Base-by-base conservation (phyloP, 371 early-diverging fungal species). In the Lichtheimia hyalospora region DNA sequence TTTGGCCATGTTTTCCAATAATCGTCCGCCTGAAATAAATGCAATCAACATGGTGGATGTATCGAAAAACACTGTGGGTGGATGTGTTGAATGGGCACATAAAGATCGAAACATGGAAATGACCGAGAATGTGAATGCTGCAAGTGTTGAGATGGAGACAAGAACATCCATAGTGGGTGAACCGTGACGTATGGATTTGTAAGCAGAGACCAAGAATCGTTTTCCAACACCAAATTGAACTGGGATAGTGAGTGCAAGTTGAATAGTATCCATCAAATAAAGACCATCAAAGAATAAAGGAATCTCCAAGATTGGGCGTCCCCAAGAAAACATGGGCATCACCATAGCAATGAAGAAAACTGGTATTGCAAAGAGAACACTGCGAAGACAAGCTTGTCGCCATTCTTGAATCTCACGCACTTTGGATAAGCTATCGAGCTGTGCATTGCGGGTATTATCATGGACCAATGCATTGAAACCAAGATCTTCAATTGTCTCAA, bases 151-250 rank as follows among this genome's bases (percentile, higher is more conserved):
- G 3, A 96, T 66, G 0, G 89, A 81, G 13, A 98, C 85, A 25
- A 98, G 75, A n/a, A 96, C 95, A 70, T 98, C 98, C 98, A 98
- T 98, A 24, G 94, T 98, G 51, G 95, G 91, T 34, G 84, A 84
- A 5, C 88, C 83, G 58, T 96, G 95, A 23, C 68, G 64, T 5
- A 95, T 58, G 0, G 96, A 89, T 67, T 89, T 89, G 71, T 81
- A 90, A 2, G 96, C 88, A 18, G 90, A 78, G 24, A 56, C 60
- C 69, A 95, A 89, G 75, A 98, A 97, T 41, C 87, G 78, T 41
- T 71, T 68, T 1, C 96, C 97, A 15, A 96, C 79, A 13, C 85
- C 86, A 75, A 97, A 95, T 77, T 96, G 96, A 4, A 96, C 89
- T n/a, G 96, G 95, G 18, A 89, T 82, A 5, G 97, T 85, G n/a